phyloP scores from a whole-genome alignment of 495 filamentous ascomycete species.

The Pseudomonodictys pantanalensis region DNA sequence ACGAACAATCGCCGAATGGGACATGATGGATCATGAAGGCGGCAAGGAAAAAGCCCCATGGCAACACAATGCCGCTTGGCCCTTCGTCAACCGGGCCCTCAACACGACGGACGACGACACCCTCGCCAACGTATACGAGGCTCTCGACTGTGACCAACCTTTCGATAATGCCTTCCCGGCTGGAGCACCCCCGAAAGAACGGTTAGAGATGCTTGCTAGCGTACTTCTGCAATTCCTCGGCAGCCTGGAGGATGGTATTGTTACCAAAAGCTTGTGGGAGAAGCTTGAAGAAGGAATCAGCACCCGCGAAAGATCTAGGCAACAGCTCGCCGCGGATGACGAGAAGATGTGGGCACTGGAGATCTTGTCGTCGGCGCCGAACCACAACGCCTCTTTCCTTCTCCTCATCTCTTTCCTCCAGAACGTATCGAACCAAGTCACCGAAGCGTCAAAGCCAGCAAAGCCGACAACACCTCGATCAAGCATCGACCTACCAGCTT shows the following conservation, averaged over 20 bases:
- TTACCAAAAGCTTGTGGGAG: slow-evolving; percentile 66
- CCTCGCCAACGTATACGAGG: slow-evolving; percentile 51
- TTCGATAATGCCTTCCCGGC: slow-evolving; percentile 57
- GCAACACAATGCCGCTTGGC: slow-evolving; percentile 66
- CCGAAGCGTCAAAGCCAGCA: slow-evolving; percentile 22
- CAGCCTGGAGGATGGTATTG: slow-evolving; percentile 70
- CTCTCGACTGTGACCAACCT: slow-evolving; percentile 64
- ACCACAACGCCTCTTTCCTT: slow-evolving; percentile 80
- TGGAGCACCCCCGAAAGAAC: slow-evolving; percentile 58
- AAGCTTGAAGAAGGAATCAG: slow-evolving; percentile 63
- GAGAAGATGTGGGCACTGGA: slow-evolving; percentile 69
- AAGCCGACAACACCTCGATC: slow-evolving; percentile 25
- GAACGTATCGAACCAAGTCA: slow-evolving; percentile 34
- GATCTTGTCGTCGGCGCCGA: slow-evolving; percentile 64
- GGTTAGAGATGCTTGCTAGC: slow-evolving; percentile 66
- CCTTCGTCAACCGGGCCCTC: slow-evolving; percentile 59
- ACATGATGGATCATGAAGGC: slow-evolving; percentile 64
- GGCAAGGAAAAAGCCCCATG: slow-evolving; percentile 50
- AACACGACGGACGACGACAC: slow-evolving; percentile 31
- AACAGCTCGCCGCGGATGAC: slow-evolving; percentile 55
- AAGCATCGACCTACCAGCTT: slow-evolving; percentile 29
- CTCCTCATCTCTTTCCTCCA: slow-evolving; percentile 77
- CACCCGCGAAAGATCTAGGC: slow-evolving; percentile 48
- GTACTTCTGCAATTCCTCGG: slow-evolving; percentile 67
- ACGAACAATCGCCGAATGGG: slow-evolving; percentile 74